Percentiles rank a stretch among this genome's conserved stretches.
phyloP scores from a whole-genome alignment of 1,284 basidiomycete species.

The Inonotus hispidus region DNA sequence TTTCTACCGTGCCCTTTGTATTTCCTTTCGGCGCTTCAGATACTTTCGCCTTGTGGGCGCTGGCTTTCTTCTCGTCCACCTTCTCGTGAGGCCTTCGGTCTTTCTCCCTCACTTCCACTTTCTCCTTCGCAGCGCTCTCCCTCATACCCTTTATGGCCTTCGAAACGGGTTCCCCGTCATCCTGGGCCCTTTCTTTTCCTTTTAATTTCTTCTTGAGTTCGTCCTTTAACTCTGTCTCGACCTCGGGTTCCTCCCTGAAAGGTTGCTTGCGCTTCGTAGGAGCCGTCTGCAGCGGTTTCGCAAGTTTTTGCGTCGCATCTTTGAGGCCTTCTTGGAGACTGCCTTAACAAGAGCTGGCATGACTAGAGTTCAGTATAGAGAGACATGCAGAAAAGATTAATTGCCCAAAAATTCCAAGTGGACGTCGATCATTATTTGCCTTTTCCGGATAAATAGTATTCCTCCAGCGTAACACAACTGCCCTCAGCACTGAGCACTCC shows the following conservation, averaged over 20 bases:
- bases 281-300: neutral
- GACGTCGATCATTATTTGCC: neutral
- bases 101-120: slow-evolving; percentile 7
- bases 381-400: neutral
- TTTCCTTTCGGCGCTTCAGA: slow-evolving; percentile 7
- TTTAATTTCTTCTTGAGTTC: neutral
- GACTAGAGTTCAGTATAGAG: neutral
- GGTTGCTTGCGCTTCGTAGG: neutral
- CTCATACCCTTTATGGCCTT: neutral
- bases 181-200: neutral
- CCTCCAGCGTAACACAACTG: too few species aligned
- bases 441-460: neutral
- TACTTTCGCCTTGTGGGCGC: neutral
- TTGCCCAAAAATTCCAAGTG: neutral
- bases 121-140: slow-evolving; percentile 8
- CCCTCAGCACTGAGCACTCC: too few species aligned
- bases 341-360: neutral
- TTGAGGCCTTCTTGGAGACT: neutral
- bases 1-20: neutral
- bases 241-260: slow-evolving; percentile 18
- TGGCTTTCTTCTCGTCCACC: neutral
- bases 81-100: neutral
- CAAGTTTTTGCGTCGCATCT: too few species aligned
- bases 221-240: neutral
- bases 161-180: neutral